Evolutionary conservation across 306 rosid genomes (phyloP), one percentile per base, ranked within the genome.

Genomic region (Luffa aegyptiaca): DNA sequence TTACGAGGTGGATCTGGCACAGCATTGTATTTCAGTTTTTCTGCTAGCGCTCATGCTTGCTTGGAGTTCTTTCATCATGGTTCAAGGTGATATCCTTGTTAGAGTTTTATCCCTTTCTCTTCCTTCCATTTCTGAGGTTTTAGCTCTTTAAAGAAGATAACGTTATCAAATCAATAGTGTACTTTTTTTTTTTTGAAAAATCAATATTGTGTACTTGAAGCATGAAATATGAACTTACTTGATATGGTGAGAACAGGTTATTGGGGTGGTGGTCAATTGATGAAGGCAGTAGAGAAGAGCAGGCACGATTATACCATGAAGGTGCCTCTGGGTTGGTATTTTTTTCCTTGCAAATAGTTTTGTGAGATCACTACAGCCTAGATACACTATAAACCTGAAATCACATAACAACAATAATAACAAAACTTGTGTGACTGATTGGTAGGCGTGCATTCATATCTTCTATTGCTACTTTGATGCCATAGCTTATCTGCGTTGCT

Each of bases 261-360:
- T 85, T 96, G 78, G 99, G 99, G 61, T 96, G 99, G 99, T 96
- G 99, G 99, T 93, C 99, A 58, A 93, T 96, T 80, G 99, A 96
- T 85, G 99, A 96, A 90, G 96, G 98, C 73, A 96, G 98, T 88
- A 83, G 85, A 51, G 99, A 96, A 85, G 99, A 96, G 80, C 94
- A 91, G 85, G 99, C 99, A 20, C 85, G 89, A 18, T 59, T 93
- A 44, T 90, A 88, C 86, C 98, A 91, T 1, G 97, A 93, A 83
- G 96, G 91, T 63, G 90, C 88, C 78, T 90, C 96, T 8, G 97
- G 99, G 99, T 90, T 76, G 83, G 91, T 80, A 81, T 70, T 41
- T 6, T 81, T 84, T 71, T 68, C 48, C 78, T 42, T 66, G 6
- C 36, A 13, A 59, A 44, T 57, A 20, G 53, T 44, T 77, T n/a